Evolutionary conservation across 768 basidiomycete species (phyloP).

Genomic region (Tulasnella sp.): DNA sequence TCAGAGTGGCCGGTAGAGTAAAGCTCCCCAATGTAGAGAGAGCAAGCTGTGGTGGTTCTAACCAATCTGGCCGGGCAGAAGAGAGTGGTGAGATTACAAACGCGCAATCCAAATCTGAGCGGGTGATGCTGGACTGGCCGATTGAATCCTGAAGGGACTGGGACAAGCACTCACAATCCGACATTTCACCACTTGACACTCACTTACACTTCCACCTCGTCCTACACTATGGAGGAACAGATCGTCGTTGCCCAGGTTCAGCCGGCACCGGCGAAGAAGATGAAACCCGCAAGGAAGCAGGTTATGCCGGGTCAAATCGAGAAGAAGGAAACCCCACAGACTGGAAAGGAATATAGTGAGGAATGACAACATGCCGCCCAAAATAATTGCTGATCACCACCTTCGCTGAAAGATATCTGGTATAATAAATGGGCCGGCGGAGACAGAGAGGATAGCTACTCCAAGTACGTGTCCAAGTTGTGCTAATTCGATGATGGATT

Average conservation of each 20-base stretch:
- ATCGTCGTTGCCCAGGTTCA: constrained; percentile 6
- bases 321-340: constrained; percentile 78
- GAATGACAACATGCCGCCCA: constrained; percentile 19
- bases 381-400: constrained; percentile 11
- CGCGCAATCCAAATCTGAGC: background rate
- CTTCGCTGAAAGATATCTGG: constrained; percentile 66
- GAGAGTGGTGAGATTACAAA: constrained; percentile 5
- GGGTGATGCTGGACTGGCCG: background rate
- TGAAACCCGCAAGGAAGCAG: constrained; percentile 88
- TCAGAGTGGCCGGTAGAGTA: background rate
- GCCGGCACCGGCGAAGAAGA: constrained; percentile 40
- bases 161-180: background rate
- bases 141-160: background rate
- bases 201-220: background rate
- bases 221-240: constrained; percentile 6
- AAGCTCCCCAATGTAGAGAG: background rate
- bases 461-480: constrained; percentile 51
- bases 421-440: constrained; percentile 99
- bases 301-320: constrained; percentile 85
- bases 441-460: constrained; percentile 92
- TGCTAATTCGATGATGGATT: background rate
- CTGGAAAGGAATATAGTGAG: constrained; percentile 93
- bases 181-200: background rate
- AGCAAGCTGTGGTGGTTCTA: background rate
- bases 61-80: background rate